Evolutionary conservation across 805 yeast genomes (phyloP).

Genomic region (Zygosaccharomyces gambellarensis): DNA sequence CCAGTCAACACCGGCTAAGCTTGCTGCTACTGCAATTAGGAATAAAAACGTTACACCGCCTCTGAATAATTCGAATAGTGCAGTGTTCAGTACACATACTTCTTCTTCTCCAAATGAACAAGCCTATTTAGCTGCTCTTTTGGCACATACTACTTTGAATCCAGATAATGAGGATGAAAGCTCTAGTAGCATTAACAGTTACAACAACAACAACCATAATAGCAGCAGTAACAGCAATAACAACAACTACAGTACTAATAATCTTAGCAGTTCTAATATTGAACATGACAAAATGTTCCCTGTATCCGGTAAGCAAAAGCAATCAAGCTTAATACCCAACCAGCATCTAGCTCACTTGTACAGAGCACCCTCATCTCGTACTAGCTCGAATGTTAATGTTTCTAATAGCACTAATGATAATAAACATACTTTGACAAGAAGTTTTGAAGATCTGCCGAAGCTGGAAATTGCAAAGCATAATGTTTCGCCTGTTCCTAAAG

Average conservation of each 20-base stretch:
- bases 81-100: not conserved
- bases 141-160: conserved; percentile 18
- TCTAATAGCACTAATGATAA: not conserved
- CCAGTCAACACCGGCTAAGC: not conserved
- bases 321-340: not conserved
- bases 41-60: not conserved
- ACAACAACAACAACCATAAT: no score
- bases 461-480: not conserved
- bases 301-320: not conserved
- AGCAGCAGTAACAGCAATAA: no score
- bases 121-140: conserved; percentile 23
- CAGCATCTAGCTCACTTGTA: conserved; percentile 1
- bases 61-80: not conserved
- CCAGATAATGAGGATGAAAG: conserved; percentile 7
- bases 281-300: not conserved
- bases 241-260: not conserved
- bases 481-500: not conserved
- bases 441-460: conserved; percentile 2
- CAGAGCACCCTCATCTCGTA: conserved; percentile 2
- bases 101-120: conserved; percentile 5
- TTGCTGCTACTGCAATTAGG: not conserved
- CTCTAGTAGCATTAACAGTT: no score
- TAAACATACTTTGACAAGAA: not conserved
- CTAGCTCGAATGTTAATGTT: not conserved
- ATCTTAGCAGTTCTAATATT: not conserved